These are phyloP conservation scores for Sarcocystis neurona DNA, from an alignment of 169 alveolate species.

Conservation along the genomic window DNA sequence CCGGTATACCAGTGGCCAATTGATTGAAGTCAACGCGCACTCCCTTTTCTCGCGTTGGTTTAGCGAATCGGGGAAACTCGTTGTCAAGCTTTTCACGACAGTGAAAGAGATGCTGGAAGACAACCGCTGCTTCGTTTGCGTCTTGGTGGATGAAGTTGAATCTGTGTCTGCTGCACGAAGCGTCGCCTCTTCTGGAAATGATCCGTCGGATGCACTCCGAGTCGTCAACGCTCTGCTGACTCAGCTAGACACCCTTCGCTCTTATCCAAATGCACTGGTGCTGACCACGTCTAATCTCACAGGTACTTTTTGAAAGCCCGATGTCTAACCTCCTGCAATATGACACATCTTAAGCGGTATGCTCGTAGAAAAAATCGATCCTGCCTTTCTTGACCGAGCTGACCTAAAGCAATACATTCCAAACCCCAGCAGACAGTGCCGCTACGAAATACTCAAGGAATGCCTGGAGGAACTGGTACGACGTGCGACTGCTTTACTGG, in stretches of 20 bases:
- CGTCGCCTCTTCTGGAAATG: slow-evolving; percentile 75
- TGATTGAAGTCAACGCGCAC: slow-evolving; percentile 78
- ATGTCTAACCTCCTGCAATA: background rate
- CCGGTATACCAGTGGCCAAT: slow-evolving; percentile 56
- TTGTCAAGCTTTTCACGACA: slow-evolving; percentile 71
- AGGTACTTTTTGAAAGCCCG: slow-evolving; percentile 56
- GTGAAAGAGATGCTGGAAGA: slow-evolving; percentile 71
- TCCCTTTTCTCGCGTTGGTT: slow-evolving; percentile 80
- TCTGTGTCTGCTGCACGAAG: slow-evolving; percentile 77
- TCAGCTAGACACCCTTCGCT: slow-evolving; percentile 75
- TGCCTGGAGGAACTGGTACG: slow-evolving; percentile 74
- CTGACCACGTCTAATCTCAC: slow-evolving; percentile 80
- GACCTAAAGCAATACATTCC: slow-evolving; percentile 78
- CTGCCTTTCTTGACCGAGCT: slow-evolving; percentile 81
- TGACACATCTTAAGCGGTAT: background rate
- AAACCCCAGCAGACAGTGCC: slow-evolving; percentile 71
- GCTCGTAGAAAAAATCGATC: slow-evolving; percentile 74
- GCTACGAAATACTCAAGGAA: slow-evolving; percentile 75
- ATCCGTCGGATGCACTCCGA: slow-evolving; percentile 80
- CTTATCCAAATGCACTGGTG: slow-evolving; percentile 73
- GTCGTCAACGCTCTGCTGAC: slow-evolving; percentile 81
- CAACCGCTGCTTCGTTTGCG: slow-evolving; percentile 69
- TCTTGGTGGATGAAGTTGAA: slow-evolving; percentile 81
- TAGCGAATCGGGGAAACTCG: slow-evolving; percentile 82
- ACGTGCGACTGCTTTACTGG: background rate